phyloP scores from a whole-genome alignment of 2,329 filamentous ascomycete species.

The Trichophyton simii region DNA sequence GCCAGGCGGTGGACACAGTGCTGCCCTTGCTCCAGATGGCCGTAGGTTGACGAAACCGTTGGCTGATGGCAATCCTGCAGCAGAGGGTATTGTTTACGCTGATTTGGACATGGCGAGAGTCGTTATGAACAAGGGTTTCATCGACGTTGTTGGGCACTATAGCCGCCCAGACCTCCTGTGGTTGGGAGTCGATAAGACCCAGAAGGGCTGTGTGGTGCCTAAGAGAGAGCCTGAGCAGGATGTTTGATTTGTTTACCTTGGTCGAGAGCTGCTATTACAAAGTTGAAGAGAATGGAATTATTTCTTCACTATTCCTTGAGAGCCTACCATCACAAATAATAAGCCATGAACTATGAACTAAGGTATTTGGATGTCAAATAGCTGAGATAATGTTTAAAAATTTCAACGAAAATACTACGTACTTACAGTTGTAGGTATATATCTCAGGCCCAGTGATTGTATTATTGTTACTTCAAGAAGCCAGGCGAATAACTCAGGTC shows the following conservation, averaged over 20 bases:
- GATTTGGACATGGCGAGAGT: slow-evolving; percentile 37
- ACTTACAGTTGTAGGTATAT: too few relatives aligned
- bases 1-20: slow-evolving; percentile 35
- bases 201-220: background rate
- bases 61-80: slow-evolving; percentile 17
- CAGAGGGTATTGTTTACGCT: slow-evolving; percentile 39
- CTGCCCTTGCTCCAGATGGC: slow-evolving; percentile 42
- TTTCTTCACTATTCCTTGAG: too few relatives aligned
- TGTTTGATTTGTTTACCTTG: background rate
- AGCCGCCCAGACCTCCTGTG: slow-evolving; percentile 41
- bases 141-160: slow-evolving; percentile 40
- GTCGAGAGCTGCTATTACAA: too few relatives aligned
- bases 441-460: too few relatives aligned
- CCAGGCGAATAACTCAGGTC: too few relatives aligned
- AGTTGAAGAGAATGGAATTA: too few relatives aligned
- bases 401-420: too few relatives aligned
- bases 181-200: slow-evolving; percentile 24
- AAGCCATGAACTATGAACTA: too few relatives aligned
- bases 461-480: too few relatives aligned
- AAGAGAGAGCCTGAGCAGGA: background rate
- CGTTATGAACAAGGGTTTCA: slow-evolving; percentile 31
- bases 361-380: too few relatives aligned
- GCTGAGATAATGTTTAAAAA: too few relatives aligned
- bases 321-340: too few relatives aligned
- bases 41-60: slow-evolving; percentile 30